A percentile compares a stretch with the other conserved stretches of the same genome.
phyloP scores from a whole-genome alignment of 2,329 filamentous ascomycete genomes.

The Fusarium oxysporum region DNA sequence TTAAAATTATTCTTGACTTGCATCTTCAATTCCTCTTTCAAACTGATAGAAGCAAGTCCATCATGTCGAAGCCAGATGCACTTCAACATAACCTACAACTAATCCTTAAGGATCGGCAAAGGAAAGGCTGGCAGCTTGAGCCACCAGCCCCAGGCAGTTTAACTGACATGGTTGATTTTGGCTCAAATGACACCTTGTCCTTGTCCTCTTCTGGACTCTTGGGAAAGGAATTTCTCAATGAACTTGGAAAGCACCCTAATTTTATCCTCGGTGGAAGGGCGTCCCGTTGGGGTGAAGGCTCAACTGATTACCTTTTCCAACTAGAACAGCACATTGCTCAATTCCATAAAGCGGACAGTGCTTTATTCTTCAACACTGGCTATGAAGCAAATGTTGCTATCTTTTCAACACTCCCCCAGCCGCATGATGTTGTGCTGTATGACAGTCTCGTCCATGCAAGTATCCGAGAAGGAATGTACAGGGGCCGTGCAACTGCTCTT shows the following conservation, averaged over 20 bases:
- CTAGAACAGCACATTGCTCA: background rate
- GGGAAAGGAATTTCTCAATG: background rate
- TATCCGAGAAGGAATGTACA: background rate
- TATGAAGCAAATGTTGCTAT: conserved; percentile 6
- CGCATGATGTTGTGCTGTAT: background rate
- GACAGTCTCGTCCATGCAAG: background rate
- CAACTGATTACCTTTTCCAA: background rate
- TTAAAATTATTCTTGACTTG: background rate
- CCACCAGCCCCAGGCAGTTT: background rate
- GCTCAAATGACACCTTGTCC: conserved; percentile 5
- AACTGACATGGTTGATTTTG: background rate
- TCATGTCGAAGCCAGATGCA: background rate
- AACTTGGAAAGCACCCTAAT: background rate
- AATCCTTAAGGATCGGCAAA: background rate
- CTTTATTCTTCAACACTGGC: background rate
- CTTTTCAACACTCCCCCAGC: background rate
- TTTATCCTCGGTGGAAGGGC: background rate
- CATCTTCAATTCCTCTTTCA: background rate
- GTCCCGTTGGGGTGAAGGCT: conserved; percentile 3
- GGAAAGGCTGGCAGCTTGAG: background rate
- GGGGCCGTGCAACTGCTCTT: background rate
- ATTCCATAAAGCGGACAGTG: background rate
- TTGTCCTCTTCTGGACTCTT: background rate
- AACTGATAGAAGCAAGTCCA: fast-evolving
- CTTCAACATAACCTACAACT: background rate